Base-by-base conservation (phyloP, 2,329 filamentous ascomycete genomes). In the Alternaria alternata region DNA sequence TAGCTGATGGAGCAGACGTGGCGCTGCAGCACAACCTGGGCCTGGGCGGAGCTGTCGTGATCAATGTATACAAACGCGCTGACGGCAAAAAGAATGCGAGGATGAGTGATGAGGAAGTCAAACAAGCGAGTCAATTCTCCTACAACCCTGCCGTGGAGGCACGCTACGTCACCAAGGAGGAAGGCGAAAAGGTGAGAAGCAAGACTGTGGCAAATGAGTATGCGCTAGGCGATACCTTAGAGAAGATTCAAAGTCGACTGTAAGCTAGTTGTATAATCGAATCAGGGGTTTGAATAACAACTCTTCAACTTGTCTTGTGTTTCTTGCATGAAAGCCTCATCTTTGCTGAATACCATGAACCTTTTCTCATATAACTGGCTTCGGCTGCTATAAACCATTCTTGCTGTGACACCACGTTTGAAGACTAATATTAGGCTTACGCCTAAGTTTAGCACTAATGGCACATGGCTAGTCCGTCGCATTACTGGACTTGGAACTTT, bases 121-220 rank as follows among this genome's bases (percentile, higher is more conserved):
- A 85, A 14, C 86, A 84, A 81, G 79, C 80, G 56, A 93, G 86
- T 59, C 86, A 87, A 55, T 82, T 96, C 28, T 93, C 91, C 0
- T 97, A 97, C 75, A 97, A 98, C 77, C 94, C 94, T 9, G 94
- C 94, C 4, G 89, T 93, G 4, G 90, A 92, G 80, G 94, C 94
- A 20, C 92, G 89, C 81, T 93, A 93, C 5, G 94, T 97, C 78
- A 96, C 92, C 0, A 86, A 86, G 61, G 88, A 85, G 65, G 92
- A 97, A 81, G 86, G 83, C 22, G 90, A 89, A 51, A 84, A 82
- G 51, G 85, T 87, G 11, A 88, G 93, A 66, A 89, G 91, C 73
- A 93, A 91, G 82, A 89, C 84, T 76, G 85, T 80, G 30, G 71
- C 76, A 30, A 83, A 77, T 42, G 87, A 88, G 18, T 97, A 90